Conservation (phyloP, 139 green algal genomes). For the Eudorina sp. region DNA sequence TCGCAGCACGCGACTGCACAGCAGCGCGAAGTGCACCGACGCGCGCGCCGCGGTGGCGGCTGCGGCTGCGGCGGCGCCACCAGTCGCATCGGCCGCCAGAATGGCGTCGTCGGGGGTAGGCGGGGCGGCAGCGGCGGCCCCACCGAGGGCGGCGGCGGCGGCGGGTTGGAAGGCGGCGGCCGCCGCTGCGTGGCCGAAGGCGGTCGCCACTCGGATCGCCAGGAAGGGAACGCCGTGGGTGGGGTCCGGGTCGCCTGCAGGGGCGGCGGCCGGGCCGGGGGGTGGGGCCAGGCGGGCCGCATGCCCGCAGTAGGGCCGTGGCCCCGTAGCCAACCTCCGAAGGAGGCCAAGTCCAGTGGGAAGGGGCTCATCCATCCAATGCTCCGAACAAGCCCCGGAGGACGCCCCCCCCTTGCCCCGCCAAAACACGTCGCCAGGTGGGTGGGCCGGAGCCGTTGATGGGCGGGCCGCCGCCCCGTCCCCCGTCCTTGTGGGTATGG, state of each 20-base stretch:
- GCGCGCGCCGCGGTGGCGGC: conserved; percentile 18
- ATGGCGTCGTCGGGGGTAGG: background rate
- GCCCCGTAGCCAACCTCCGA: no score
- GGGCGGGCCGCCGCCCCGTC: no score
- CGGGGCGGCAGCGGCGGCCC: background rate
- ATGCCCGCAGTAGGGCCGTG: no score
- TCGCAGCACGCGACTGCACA: conserved; percentile 6
- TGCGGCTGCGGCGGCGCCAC: background rate
- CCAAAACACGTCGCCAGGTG: no score
- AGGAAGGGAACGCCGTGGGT: background rate
- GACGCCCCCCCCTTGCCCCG: no score
- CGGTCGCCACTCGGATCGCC: background rate
- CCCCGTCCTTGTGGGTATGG: no score
- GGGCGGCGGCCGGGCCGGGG: no score
- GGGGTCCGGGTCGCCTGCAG: background rate
- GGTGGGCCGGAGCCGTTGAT: no score
- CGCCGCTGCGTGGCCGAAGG: background rate
- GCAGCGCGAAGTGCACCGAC: conserved; percentile 23
- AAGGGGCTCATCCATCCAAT: no score
- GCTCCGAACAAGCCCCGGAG: no score
- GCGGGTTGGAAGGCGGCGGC: background rate
- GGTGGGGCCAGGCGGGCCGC: no score
- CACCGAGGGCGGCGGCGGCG: background rate
- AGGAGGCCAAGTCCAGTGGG: no score
- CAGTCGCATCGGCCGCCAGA: background rate